Base-by-base conservation (phyloP, 2,329 filamentous ascomycete species). In the Fusarium solani-melongenae region DNA sequence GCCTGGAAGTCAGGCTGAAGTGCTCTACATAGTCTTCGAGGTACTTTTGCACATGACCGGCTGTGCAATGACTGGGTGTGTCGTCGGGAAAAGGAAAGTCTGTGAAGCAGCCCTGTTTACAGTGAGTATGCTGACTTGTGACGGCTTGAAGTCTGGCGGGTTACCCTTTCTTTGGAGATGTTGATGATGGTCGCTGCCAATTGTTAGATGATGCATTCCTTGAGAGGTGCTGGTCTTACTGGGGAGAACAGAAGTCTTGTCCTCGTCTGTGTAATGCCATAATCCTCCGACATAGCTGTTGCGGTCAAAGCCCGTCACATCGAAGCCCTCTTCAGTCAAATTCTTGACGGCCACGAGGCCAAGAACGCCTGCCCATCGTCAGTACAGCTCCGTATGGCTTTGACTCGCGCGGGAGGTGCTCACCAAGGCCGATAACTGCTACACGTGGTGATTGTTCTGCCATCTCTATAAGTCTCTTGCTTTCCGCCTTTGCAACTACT, bases 301-400 rank as follows among this genome's bases (percentile, higher is more conserved):
- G 17, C 80, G 77, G n/a, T 86, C 85, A 46, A 86, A 86, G 1
- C 81, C 84, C 3, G 81, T 81, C 3, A 81, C 84, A 5, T 84
- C 71, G 58, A 85, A 86, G 3, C 84, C 84, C 72, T 84, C 83
- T 55, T 86, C 84, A 1, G 79, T 67, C 27, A 86, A 64, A 29
- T 83, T 83, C 71, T 86, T 86, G 63, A 84, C 67, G 4, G 83
- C 77, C 9, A 82, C 80, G 1, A 84, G 77, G 22, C 83, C 83
- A 9, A 82, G 74, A 3, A 80, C 79, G 15, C 82, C 81, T 82
- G 17, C 5, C n/a, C 7, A 29, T 51, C 1, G 8, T 27, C 2
- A 44, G 11, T 10, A 5, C 17, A 31, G 22, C 17, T 31, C 22
- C 4, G 5, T 46, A 27, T 2, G 4, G 8, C 41, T 2, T 33